Evolutionary conservation across 2,329 filamentous ascomycete genomes (phyloP).

Genomic region (Annulohypoxylon truncatum): DNA sequence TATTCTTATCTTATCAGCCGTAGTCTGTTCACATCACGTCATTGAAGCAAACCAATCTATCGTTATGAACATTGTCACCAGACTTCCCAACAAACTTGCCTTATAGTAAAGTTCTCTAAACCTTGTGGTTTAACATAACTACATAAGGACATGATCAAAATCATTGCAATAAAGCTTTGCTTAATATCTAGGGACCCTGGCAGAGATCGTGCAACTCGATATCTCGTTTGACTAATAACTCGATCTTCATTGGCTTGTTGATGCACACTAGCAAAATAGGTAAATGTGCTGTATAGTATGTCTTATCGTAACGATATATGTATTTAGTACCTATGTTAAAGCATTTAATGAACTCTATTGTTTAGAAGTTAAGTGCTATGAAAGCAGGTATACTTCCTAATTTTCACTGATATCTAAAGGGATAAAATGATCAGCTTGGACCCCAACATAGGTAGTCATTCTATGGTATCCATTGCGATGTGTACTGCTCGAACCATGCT

Average conservation of each 20-base stretch:
- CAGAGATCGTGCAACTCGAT: neutral
- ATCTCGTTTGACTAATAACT: neutral
- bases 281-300: too few species aligned
- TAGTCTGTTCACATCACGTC: neutral
- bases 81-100: neutral
- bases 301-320: too few species aligned
- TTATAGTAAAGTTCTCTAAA: neutral
- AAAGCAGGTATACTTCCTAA: too few species aligned
- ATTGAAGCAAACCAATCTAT: slow-evolving; percentile 2
- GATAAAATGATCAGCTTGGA: neutral
- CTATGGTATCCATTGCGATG: neutral
- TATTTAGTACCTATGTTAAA: too few species aligned
- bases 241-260: neutral
- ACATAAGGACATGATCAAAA: neutral
- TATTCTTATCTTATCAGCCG: neutral
- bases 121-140: neutral
- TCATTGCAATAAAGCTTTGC: neutral
- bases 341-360: too few species aligned
- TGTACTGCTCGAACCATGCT: neutral
- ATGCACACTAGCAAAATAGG: neutral
- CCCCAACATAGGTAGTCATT: too few species aligned
- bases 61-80: neutral
- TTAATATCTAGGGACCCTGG: neutral
- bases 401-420: neutral
- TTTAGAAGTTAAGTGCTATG: too few species aligned